A percentile compares a stretch with the other conserved stretches of the same genome.
Evolutionary conservation across 208 protist genomes (phyloP).

Genomic region (Wallacemonas sp.): DNA sequence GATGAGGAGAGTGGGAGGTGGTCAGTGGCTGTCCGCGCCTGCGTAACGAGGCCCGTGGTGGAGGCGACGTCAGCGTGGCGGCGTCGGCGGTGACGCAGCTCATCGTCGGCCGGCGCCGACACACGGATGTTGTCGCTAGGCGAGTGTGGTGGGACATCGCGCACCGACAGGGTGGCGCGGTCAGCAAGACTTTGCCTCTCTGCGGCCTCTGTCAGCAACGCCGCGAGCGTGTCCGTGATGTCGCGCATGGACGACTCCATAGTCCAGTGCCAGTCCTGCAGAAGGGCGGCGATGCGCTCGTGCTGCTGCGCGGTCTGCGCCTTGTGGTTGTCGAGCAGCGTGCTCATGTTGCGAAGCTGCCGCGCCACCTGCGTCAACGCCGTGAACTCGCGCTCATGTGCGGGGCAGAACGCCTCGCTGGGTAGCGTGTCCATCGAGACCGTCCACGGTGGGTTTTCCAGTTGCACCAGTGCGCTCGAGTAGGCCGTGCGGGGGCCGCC

Average conservation of each 20-base stretch:
- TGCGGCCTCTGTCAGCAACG: neutral
- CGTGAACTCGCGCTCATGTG: constrained; percentile 1
- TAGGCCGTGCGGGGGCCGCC: too few relatives aligned
- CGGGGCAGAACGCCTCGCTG: neutral
- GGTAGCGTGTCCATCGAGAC: neutral
- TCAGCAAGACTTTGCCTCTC: neutral
- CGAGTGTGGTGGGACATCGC: neutral
- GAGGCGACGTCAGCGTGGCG: too few relatives aligned
- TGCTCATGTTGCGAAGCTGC: constrained; percentile 53
- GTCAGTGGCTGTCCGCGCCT: too few relatives aligned
- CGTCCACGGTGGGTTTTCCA: too few relatives aligned
- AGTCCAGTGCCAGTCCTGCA: constrained; percentile 33
- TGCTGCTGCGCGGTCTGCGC: constrained; percentile 22
- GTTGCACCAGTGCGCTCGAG: too few relatives aligned
- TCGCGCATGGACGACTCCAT: constrained; percentile 25
- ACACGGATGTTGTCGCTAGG: neutral
- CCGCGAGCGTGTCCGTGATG: constrained; percentile 15
- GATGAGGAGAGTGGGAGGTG: too few relatives aligned
- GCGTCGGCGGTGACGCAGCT: too few relatives aligned
- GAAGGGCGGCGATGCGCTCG: constrained; percentile 6
- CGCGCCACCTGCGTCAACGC: constrained; percentile 24
- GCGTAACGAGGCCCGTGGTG: too few relatives aligned
- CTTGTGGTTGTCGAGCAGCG: constrained; percentile 48
- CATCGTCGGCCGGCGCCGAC: too few relatives aligned
- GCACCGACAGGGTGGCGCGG: neutral